Conservation (phyloP, 345 rosid genomes). For the Toxicodendron radicans region DNA sequence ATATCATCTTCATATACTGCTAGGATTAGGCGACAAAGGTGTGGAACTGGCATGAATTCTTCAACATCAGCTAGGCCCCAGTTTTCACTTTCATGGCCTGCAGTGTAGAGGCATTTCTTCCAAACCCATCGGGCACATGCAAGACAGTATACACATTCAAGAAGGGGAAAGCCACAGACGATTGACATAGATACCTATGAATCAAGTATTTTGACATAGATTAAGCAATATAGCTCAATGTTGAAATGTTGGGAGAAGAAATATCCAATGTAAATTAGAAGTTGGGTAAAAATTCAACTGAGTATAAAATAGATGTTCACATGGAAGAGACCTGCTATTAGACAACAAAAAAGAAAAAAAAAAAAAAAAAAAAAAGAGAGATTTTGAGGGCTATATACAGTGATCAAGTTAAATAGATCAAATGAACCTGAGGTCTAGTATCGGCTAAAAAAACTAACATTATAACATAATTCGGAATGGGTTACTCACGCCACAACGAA, state of each 20-base stretch:
- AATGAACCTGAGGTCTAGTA: not conserved
- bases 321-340: not conserved
- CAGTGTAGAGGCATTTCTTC: slow-evolving; percentile 85
- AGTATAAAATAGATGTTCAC: not conserved
- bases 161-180: slow-evolving; percentile 72
- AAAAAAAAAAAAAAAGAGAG: not conserved
- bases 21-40: slow-evolving; percentile 67
- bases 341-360: too few relatives aligned
- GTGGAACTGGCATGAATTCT: slow-evolving; percentile 82
- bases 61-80: slow-evolving; percentile 81
- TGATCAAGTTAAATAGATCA: not conserved
- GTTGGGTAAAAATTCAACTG: not conserved
- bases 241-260: too few relatives aligned
- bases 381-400: too few relatives aligned
- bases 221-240: slow-evolving; percentile 10
- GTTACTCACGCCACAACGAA: not conserved
- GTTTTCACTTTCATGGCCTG: slow-evolving; percentile 84
- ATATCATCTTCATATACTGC: slow-evolving; percentile 82
- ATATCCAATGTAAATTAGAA: not conserved
- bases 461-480: not conserved
- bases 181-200: slow-evolving; percentile 72
- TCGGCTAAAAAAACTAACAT: not conserved
- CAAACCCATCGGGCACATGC: slow-evolving; percentile 87
- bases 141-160: slow-evolving; percentile 88
- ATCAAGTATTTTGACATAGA: slow-evolving; percentile 33